A percentile compares a stretch with the other conserved stretches of the same genome.
These are phyloP conservation scores for Aspergillus luchuensis DNA, from an alignment of 2,329 filamentous ascomycete genomes.

Conservation along the genomic window DNA sequence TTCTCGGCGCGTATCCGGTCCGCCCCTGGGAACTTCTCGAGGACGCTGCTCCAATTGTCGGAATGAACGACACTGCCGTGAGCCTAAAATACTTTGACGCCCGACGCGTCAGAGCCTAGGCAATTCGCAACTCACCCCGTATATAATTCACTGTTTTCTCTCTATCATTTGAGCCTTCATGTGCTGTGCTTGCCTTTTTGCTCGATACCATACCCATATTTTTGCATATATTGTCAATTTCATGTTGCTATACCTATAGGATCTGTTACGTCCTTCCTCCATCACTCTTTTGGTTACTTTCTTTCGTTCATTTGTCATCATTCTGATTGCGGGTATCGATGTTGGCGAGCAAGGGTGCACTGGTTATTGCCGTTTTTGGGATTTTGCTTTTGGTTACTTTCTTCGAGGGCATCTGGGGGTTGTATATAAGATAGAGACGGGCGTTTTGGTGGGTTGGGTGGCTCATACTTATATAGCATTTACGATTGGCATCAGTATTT, in stretches of 20 bases:
- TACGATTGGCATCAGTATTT: slow-evolving; percentile 13
- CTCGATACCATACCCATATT: slow-evolving; percentile 8
- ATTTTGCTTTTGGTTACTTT: not conserved
- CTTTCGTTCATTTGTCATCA: not conserved
- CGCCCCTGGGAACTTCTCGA: slow-evolving; percentile 50
- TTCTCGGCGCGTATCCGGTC: slow-evolving; percentile 38
- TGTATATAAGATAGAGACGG: slow-evolving; percentile 19
- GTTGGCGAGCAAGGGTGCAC: not conserved
- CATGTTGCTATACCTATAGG: not conserved
- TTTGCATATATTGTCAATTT: slow-evolving; percentile 19
- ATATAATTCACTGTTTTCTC: slow-evolving; percentile 2
- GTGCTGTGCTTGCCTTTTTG: not conserved
- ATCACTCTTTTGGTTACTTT: not conserved
- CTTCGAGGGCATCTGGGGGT: not conserved
- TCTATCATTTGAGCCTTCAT: not conserved
- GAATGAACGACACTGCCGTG: slow-evolving; percentile 49
- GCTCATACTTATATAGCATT: not conserved
- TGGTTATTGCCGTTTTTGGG: not conserved
- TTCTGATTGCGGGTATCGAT: not conserved
- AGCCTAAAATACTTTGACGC: slow-evolving; percentile 47
- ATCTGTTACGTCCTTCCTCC: not conserved
- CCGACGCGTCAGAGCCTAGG: slow-evolving; percentile 32
- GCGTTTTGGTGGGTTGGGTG: slow-evolving; percentile 14
- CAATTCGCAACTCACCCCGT: not conserved
- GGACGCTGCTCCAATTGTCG: slow-evolving; percentile 47